Percentiles rank a stretch among this genome's conserved stretches.
These are phyloP conservation scores for Trichoderma atrobrunneum DNA, from an alignment of 2,329 filamentous ascomycete species.

Conservation along the genomic window DNA sequence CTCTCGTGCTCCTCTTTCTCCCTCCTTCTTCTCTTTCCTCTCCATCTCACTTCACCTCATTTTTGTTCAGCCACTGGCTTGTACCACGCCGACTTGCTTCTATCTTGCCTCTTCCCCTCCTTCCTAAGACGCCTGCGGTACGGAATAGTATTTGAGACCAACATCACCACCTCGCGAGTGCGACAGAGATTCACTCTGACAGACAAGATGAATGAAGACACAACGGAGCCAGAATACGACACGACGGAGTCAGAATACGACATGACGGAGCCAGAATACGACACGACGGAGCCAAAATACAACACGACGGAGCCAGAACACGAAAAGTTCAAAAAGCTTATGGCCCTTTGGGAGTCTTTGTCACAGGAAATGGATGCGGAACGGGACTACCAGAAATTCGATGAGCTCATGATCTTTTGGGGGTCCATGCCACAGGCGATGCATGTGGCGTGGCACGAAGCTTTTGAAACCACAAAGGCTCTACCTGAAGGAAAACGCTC, in stretches of 20 bases:
- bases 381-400: not conserved
- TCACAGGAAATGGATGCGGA: not conserved
- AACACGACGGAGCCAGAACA: too few species aligned
- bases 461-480: not conserved
- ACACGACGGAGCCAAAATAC: too few species aligned
- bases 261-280: too few species aligned
- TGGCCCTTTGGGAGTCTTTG: not conserved
- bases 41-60: not conserved
- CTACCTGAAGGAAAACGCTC: not conserved
- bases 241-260: too few species aligned
- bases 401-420: not conserved
- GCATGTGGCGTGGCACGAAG: not conserved
- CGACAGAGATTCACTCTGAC: not conserved
- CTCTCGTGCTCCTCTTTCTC: not conserved
- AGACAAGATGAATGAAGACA: not conserved
- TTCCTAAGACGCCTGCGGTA: not conserved
- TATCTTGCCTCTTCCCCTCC: not conserved
- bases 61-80: not conserved
- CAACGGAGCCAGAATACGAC: not conserved
- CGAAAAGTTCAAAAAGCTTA: not conserved
- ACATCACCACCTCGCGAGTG: not conserved
- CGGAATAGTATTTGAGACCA: not conserved
- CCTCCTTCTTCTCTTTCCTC: not conserved
- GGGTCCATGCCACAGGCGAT: not conserved
- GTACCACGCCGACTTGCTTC: not conserved